These are phyloP conservation scores for Hirsutella minnesotensis DNA, from an alignment of 2,329 filamentous ascomycete species.

Conservation along the genomic window DNA sequence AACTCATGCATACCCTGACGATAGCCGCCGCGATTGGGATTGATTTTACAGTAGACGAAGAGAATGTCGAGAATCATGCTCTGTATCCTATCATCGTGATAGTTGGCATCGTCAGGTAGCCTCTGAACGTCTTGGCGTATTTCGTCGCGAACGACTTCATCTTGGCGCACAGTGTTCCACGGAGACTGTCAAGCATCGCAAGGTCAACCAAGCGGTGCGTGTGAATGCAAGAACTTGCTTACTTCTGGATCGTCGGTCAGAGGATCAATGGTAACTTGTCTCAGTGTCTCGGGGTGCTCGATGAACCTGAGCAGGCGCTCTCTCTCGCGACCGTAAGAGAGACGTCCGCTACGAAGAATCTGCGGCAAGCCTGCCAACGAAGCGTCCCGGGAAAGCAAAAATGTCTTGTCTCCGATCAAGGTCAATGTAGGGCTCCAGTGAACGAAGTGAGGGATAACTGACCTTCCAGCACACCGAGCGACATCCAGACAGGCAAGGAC, in stretches of 20 bases:
- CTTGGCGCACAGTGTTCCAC: slow-evolving; percentile 76
- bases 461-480: slow-evolving; percentile 92
- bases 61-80: slow-evolving; percentile 75
- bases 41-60: slow-evolving; percentile 89
- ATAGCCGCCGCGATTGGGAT: slow-evolving; percentile 76
- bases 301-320: slow-evolving; percentile 72
- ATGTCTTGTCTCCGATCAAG: slow-evolving; percentile 40
- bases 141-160: slow-evolving; percentile 74
- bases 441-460: neutral
- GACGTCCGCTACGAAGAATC: slow-evolving; percentile 55
- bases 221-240: slow-evolving; percentile 10
- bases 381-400: slow-evolving; percentile 64
- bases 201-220: slow-evolving; percentile 23
- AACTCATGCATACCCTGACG: slow-evolving; percentile 99
- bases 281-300: slow-evolving; percentile 70
- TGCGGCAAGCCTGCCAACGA: slow-evolving; percentile 56
- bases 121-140: slow-evolving; percentile 91
- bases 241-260: slow-evolving; percentile 66
- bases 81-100: slow-evolving; percentile 70
- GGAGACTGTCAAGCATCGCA: slow-evolving; percentile 51
- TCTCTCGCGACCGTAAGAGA: slow-evolving; percentile 60
- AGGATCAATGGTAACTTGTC: slow-evolving; percentile 62
- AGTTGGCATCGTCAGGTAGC: slow-evolving; percentile 85
- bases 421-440: slow-evolving; percentile 5
- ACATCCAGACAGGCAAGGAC: slow-evolving; percentile 58